phyloP scores from a whole-genome alignment of 78 protist species.

The Dictyostelium firmibasis region DNA sequence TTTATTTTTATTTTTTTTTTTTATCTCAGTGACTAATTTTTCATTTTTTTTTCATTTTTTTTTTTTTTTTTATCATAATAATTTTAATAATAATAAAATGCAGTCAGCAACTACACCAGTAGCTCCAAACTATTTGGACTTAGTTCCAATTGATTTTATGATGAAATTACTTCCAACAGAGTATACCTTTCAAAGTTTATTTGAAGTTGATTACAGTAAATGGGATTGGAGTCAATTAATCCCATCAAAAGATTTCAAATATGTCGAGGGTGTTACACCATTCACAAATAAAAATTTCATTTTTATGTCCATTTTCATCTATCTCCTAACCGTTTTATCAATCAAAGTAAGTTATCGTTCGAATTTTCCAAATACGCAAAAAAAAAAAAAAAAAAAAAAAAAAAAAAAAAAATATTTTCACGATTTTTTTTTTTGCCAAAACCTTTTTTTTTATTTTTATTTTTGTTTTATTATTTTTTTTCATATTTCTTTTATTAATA shows the following conservation, averaged over 20 bases:
- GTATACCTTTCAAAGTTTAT: background rate
- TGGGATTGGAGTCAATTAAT: constrained; percentile 73
- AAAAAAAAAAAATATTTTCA: background rate
- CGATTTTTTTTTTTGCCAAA: background rate
- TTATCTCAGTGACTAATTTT: background rate
- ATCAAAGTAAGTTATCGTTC: constrained; percentile 7
- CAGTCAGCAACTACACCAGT: background rate
- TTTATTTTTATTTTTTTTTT: background rate
- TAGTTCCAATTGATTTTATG: constrained; percentile 38
- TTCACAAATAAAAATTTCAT: constrained; percentile 69
- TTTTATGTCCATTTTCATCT: constrained; percentile 4
- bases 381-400: background rate
- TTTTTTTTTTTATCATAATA: background rate
- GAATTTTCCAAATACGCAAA: background rate
- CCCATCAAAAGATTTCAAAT: constrained; percentile 29
- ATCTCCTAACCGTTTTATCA: constrained; percentile 8
- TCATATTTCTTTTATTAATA: no score
- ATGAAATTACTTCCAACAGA: constrained; percentile 18
- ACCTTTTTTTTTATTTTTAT: background rate
- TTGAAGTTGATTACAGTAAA: constrained; percentile 43
- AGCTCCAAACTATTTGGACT: background rate
- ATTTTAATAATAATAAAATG: background rate
- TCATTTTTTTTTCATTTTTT: background rate
- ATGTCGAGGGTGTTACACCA: constrained; percentile 63
- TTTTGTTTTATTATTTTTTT: no score